Conservation (phyloP, 2,329 filamentous ascomycete species). For the Fusarium odoratissimum region DNA sequence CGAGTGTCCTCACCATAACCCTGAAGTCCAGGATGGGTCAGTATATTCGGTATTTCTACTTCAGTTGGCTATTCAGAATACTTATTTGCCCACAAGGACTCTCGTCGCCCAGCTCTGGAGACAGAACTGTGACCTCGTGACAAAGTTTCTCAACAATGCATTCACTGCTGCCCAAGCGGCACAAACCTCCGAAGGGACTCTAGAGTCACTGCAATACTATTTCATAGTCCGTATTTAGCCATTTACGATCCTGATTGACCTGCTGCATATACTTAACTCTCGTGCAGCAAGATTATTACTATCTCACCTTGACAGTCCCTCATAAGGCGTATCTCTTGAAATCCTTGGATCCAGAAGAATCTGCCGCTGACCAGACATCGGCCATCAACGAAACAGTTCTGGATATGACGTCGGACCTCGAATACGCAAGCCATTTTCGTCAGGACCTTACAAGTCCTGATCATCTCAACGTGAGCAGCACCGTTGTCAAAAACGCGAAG, state of each 20-base stretch:
- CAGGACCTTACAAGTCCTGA: not conserved
- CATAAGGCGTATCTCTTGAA: not conserved
- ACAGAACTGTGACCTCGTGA: not conserved
- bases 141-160: not conserved
- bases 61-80: accelerated
- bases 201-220: not conserved
- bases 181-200: not conserved
- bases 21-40: not conserved
- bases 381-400: not conserved
- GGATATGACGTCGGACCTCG: not conserved
- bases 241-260: accelerated
- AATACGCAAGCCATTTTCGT: not conserved
- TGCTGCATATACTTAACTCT: not conserved
- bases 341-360: not conserved
- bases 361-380: not conserved
- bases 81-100: accelerated
- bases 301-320: not conserved
- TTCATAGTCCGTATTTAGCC: accelerated
- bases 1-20: not conserved
- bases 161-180: not conserved
- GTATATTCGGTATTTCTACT: accelerated
- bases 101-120: not conserved
- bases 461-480: not conserved
- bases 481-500: not conserved
- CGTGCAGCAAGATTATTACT: not conserved